Evolutionary conservation across 805 yeast species (phyloP).

Genomic region (Metschnikowia kunwiensis): DNA sequence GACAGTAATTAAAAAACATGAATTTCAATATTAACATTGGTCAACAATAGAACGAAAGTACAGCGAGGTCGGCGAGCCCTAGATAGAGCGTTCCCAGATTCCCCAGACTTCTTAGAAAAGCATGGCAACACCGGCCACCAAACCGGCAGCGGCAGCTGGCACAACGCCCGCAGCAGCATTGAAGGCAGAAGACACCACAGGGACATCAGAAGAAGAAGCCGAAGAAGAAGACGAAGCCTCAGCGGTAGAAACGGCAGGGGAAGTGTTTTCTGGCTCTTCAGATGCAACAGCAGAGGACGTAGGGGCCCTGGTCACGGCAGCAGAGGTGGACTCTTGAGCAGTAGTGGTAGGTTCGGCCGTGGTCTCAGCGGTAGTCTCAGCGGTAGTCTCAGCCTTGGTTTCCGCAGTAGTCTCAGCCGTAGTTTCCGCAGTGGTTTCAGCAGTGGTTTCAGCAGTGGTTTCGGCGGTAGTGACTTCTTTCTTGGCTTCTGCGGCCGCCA

Average conservation of each 20-base stretch:
- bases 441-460: slow-evolving; percentile 9
- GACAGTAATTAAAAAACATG: no score
- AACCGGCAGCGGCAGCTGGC: slow-evolving; percentile 17
- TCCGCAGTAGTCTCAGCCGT: slow-evolving; percentile 3
- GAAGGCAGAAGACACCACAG: slow-evolving; percentile 12
- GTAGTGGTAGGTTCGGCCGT: slow-evolving; percentile 7
- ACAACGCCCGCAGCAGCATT: slow-evolving; percentile 16
- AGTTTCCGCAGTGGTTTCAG: slow-evolving; percentile 1
- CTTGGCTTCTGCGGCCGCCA: slow-evolving; percentile 25
- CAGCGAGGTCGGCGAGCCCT: no score
- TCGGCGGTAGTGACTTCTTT: slow-evolving; percentile 17
- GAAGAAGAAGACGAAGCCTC: slow-evolving; percentile 6
- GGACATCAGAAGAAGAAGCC: slow-evolving; percentile 4
- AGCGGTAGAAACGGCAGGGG: slow-evolving; percentile 6
- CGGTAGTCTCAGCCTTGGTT: slow-evolving; percentile 3
- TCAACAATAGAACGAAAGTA: no score
- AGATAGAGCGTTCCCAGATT: no score
- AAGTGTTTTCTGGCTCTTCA: not conserved
- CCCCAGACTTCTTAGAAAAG: slow-evolving; percentile 16
- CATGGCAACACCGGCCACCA: slow-evolving; percentile 18
- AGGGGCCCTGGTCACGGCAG: slow-evolving; percentile 8
- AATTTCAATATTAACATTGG: no score
- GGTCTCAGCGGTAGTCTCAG: slow-evolving; percentile 5
- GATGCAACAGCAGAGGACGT: slow-evolving; percentile 3
- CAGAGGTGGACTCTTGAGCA: slow-evolving; percentile 6